Evolutionary conservation across 2,329 filamentous ascomycete species (phyloP).

Genomic region (Phoma herbarum): DNA sequence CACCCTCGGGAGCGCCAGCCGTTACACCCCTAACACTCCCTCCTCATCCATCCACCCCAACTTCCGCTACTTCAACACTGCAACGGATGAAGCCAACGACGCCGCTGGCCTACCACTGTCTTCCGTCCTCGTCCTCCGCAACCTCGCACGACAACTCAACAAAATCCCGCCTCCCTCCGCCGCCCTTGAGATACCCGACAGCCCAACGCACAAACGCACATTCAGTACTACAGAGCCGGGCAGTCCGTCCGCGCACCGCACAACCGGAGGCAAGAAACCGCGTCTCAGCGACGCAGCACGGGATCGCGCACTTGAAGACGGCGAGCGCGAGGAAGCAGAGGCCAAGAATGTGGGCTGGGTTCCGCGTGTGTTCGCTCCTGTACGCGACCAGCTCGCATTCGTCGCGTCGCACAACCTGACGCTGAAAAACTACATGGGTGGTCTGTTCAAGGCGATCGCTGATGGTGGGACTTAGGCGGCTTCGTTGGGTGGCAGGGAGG

Average conservation of each 20-base stretch:
- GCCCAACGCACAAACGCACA: conserved; percentile 43
- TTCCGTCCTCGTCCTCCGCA: conserved; percentile 78
- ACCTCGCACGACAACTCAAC: conserved; percentile 67
- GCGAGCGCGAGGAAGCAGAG: conserved; percentile 56
- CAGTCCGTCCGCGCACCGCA: conserved; percentile 36
- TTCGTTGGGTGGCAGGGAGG: background rate
- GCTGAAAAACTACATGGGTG: conserved; percentile 51
- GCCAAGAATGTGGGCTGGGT: conserved; percentile 69
- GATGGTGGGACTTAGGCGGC: conserved; percentile 40
- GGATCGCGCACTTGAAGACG: conserved; percentile 42
- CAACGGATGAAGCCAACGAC: conserved; percentile 61
- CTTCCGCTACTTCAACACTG: conserved; percentile 56
- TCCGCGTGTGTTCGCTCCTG: conserved; percentile 71
- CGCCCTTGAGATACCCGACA: conserved; percentile 37
- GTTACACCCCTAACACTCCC: conserved; percentile 22
- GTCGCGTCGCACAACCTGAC: conserved; percentile 72
- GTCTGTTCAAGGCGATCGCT: conserved; percentile 48
- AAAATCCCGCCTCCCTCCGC: conserved; percentile 46
- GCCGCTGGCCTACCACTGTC: conserved; percentile 82
- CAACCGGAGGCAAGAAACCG: conserved; percentile 55
- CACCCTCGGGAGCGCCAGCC: conserved; percentile 2
- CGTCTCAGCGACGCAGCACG: conserved; percentile 44
- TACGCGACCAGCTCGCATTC: conserved; percentile 71
- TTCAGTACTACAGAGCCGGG: conserved; percentile 41
- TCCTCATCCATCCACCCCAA: conserved; percentile 29